Conservation (phyloP, 352 stramenopile species). For the Globisporangium mamillatum region DNA sequence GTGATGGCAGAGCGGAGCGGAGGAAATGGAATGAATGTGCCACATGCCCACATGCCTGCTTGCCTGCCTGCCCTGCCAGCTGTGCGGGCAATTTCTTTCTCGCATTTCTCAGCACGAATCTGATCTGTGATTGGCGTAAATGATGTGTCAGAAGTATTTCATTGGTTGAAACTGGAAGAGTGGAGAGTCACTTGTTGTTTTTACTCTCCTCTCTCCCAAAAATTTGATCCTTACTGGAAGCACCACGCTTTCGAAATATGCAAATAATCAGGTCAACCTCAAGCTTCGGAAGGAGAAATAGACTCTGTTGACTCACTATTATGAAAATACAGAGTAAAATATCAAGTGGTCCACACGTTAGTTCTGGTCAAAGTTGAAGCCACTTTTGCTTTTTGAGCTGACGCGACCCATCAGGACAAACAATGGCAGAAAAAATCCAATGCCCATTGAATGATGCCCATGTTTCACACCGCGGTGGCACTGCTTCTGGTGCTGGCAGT, state of each 20-base stretch:
- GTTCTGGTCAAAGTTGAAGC: not conserved
- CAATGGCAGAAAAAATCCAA: not conserved
- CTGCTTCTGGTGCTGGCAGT: not conserved
- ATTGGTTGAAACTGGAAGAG: not conserved
- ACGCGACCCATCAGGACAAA: not conserved
- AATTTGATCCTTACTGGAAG: not conserved
- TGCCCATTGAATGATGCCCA: not conserved
- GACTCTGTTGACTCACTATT: not conserved
- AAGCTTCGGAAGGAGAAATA: not conserved
- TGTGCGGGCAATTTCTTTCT: not conserved
- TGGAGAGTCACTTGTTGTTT: not conserved
- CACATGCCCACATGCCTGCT: not conserved
- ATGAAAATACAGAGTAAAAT: not conserved
- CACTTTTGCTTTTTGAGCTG: not conserved
- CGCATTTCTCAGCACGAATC: slow-evolving; percentile 9
- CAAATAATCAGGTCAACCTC: not conserved
- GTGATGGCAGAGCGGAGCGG: not conserved
- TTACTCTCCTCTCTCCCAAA: not conserved
- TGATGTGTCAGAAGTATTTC: not conserved
- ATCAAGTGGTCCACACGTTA: not conserved
- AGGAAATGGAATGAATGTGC: not conserved
- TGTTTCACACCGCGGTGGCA: not conserved
- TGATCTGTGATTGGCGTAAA: not conserved
- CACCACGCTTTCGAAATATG: not conserved
- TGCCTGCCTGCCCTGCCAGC: not conserved